phyloP scores from a whole-genome alignment of 1,139 yeast species.

The Scheffersomyces illinoinensis region DNA sequence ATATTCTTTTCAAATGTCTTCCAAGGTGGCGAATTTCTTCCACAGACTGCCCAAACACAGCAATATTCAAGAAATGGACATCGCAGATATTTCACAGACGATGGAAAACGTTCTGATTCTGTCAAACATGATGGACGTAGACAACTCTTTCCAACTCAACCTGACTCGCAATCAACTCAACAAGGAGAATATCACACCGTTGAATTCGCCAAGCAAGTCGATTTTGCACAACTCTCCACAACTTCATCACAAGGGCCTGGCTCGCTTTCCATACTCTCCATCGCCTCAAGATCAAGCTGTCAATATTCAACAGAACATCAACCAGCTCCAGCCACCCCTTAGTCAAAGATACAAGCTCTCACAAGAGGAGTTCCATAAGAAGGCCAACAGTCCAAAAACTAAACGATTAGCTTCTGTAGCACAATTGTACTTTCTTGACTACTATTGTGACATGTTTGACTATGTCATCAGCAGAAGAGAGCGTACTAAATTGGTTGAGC shows the following conservation, averaged over 20 bases:
- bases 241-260: conserved; percentile 6
- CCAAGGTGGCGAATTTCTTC: conserved; percentile 24
- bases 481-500: conserved; percentile 67
- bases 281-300: conserved; percentile 8
- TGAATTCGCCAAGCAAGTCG: conserved; percentile 44
- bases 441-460: conserved; percentile 94
- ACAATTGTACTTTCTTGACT: conserved; percentile 82
- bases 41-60: conserved; percentile 25
- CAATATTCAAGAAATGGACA: conserved; percentile 10
- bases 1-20: conserved; percentile 3
- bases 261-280: conserved; percentile 7
- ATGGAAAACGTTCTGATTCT: conserved; percentile 47
- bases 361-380: conserved; percentile 51
- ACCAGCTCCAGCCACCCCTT: conserved; percentile 30
- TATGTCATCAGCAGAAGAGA: conserved; percentile 87
- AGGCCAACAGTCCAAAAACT: conserved; percentile 73
- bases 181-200: conserved; percentile 49
- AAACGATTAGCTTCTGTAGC: conserved; percentile 86
- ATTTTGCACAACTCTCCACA: conserved; percentile 37
- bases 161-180: conserved; percentile 21
- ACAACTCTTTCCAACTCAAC: conserved; percentile 28
- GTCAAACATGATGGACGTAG: conserved; percentile 42
- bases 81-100: conserved; percentile 44
- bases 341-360: conserved; percentile 20
- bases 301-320: conserved; percentile 34